Conservation (phyloP, 495 filamentous ascomycete species). For the Neurospora africana region DNA sequence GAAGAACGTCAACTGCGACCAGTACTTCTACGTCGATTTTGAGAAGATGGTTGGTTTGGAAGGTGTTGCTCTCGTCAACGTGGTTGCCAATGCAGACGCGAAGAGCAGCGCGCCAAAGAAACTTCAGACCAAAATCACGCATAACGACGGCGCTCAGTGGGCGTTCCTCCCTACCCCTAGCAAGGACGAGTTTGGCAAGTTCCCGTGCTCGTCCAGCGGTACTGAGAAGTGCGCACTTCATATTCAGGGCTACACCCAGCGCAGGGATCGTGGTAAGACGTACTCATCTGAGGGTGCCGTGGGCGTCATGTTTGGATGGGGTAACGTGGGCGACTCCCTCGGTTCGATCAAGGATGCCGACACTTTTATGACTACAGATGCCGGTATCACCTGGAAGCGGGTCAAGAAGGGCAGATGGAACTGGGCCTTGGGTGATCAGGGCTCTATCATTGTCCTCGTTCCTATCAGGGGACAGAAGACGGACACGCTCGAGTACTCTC, state of each 20-base stretch:
- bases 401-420: conserved; percentile 76
- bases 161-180: conserved; percentile 53
- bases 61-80: conserved; percentile 78
- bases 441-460: conserved; percentile 81
- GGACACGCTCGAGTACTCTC: conserved; percentile 60
- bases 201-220: conserved; percentile 51
- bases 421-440: conserved; percentile 93
- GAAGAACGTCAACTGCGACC: conserved; percentile 64
- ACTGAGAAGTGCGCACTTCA: conserved; percentile 70
- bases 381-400: conserved; percentile 75
- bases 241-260: conserved; percentile 90
- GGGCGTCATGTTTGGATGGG: conserved; percentile 81
- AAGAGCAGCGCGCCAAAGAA: conserved; percentile 57
- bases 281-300: conserved; percentile 83
- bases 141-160: conserved; percentile 93
- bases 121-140: conserved; percentile 79
- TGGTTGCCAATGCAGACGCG: conserved; percentile 61
- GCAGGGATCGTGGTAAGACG: conserved; percentile 63
- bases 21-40: conserved; percentile 75
- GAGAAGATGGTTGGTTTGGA: conserved; percentile 90
- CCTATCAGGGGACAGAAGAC: conserved; percentile 39
- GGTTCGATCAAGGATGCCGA: conserved; percentile 51
- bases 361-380: conserved; percentile 83
- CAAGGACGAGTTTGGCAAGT: conserved; percentile 58
- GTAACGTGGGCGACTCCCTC: conserved; percentile 75